Percentiles rank a stretch among this genome's conserved stretches.
phyloP scores from a whole-genome alignment of 148 eudicot species.

The Gaultheria prostrata region DNA sequence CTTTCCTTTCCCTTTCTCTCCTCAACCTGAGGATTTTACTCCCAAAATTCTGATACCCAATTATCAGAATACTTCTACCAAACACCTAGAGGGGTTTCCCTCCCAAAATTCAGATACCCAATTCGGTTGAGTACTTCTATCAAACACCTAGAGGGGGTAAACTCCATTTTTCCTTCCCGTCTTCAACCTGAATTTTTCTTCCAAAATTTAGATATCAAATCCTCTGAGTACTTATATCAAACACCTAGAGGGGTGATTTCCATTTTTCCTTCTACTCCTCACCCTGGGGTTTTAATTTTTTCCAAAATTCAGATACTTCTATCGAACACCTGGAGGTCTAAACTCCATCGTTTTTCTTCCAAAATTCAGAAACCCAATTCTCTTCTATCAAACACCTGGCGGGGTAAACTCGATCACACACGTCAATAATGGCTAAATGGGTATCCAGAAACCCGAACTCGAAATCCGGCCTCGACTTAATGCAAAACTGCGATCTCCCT shows the following conservation, averaged over 20 bases:
- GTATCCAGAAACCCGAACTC: not conserved
- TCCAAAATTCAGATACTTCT: not conserved
- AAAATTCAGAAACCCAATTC: not conserved
- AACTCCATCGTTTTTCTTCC: not conserved
- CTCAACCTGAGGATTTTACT: not conserved
- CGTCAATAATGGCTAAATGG: not conserved
- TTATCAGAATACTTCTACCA: not conserved
- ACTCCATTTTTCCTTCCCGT: not conserved
- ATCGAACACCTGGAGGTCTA: not conserved
- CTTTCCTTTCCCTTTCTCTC: not conserved
- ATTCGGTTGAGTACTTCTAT: not conserved
- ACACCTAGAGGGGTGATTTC: not conserved
- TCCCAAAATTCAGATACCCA: not conserved
- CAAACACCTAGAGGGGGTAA: not conserved
- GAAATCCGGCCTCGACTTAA: not conserved
- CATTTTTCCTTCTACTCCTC: not conserved
- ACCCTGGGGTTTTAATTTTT: not conserved
- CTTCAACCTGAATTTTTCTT: not conserved
- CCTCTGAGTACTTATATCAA: not conserved
- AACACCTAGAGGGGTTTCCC: not conserved
- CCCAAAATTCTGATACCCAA: not conserved
- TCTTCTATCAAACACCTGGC: too few relatives aligned
- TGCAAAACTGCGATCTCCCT: constrained; percentile 61
- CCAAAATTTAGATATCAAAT: not conserved
- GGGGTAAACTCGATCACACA: not conserved